A percentile compares a stretch with the other conserved stretches of the same genome.
These are phyloP conservation scores for Saksenaea oblongispora DNA, from an alignment of 371 early-diverging fungal species.

Conservation along the genomic window DNA sequence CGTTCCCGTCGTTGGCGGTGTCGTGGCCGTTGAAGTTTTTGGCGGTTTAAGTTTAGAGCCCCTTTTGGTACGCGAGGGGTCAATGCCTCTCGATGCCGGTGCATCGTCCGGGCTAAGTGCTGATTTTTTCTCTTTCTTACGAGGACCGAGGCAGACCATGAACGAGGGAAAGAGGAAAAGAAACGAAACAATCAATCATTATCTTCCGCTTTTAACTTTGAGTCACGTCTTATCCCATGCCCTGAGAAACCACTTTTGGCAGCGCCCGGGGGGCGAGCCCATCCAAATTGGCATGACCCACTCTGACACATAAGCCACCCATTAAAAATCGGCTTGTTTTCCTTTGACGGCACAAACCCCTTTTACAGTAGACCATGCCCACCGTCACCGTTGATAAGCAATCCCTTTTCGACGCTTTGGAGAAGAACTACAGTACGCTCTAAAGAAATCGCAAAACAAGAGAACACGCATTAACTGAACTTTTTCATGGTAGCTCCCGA, in stretches of 20 bases:
- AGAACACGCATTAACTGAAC: constrained; percentile 1
- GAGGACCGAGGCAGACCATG: constrained; percentile 37
- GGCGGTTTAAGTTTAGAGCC: constrained; percentile 9
- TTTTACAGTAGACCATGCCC: constrained; percentile 69
- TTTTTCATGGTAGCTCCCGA: constrained; percentile 58
- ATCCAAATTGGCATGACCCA: not conserved
- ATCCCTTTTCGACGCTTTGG: constrained; percentile 82
- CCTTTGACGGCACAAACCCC: not conserved
- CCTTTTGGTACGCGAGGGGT: constrained; percentile 10
- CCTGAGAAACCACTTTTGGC: not conserved
- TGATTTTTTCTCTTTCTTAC: constrained; percentile 32
- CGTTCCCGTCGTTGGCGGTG: not conserved
- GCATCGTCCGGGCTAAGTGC: constrained; percentile 23
- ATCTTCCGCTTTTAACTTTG: not conserved
- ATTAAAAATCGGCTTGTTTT: not conserved
- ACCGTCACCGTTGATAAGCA: constrained; percentile 93
- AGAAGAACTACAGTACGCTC: constrained; percentile 73
- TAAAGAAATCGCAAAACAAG: not conserved
- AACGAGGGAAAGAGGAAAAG: not conserved
- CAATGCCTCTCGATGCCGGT: not conserved
- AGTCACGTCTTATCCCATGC: not conserved
- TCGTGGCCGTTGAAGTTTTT: not conserved
- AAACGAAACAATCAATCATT: not conserved
- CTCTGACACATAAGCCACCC: not conserved
- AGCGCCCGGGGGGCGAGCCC: not conserved